These are phyloP conservation scores for Lotmaria passim DNA, from an alignment of 208 protist species.

Conservation along the genomic window DNA sequence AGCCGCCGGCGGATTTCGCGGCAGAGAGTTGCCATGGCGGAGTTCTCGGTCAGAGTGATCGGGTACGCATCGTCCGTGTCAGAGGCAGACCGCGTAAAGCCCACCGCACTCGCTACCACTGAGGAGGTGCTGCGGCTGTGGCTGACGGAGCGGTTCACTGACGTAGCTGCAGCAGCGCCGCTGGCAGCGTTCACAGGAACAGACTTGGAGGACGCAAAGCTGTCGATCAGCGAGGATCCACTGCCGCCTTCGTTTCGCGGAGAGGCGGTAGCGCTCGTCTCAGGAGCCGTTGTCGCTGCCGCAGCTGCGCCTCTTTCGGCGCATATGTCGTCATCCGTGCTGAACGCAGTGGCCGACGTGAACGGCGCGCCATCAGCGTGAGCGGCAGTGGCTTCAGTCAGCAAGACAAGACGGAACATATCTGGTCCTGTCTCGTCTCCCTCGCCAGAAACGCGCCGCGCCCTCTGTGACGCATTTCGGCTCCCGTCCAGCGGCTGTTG, in stretches of 20 bases:
- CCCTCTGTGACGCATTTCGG: no score
- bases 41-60: slow-evolving; percentile 4
- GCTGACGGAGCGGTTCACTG: not conserved
- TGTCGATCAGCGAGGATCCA: not conserved
- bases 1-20: slow-evolving; percentile 29
- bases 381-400: not conserved
- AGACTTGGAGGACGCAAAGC: not conserved
- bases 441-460: not conserved
- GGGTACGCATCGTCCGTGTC: slow-evolving; percentile 33
- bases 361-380: not conserved
- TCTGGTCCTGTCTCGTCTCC: not conserved
- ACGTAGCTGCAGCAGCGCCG: not conserved
- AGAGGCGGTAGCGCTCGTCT: not conserved
- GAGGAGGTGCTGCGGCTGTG: slow-evolving; percentile 16
- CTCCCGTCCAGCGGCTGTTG: not conserved
- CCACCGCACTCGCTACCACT: slow-evolving; percentile 6
- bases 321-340: no score
- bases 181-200: not conserved
- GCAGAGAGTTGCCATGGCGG: slow-evolving; percentile 28
- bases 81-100: not conserved
- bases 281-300: not conserved
- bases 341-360: no score
- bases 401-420: slow-evolving; percentile 5
- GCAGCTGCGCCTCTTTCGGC: no score
- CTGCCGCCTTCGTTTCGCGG: not conserved